Evolutionary conservation across 2,329 filamentous ascomycete genomes (phyloP).

Genomic region (Ophiostoma populinum): DNA sequence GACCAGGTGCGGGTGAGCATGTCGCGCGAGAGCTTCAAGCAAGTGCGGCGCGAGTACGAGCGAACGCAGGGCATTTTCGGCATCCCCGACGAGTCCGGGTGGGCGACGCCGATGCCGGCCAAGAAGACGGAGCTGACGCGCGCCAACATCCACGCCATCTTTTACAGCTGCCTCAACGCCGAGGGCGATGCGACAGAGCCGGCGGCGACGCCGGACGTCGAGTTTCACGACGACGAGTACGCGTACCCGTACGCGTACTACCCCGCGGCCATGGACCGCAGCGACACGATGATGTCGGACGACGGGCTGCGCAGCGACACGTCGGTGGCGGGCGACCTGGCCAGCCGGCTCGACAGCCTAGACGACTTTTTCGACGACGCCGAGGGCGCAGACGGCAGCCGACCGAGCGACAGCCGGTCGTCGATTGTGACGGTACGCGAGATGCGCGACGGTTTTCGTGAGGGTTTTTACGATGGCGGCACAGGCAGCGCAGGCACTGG

Average conservation of each 20-base stretch:
- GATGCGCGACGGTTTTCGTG: too few relatives aligned
- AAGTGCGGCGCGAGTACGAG: slow-evolving; percentile 85
- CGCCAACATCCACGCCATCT: slow-evolving; percentile 86
- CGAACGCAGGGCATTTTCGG: slow-evolving; percentile 88
- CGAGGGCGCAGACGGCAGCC: slow-evolving; percentile 44
- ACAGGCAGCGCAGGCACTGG: too few relatives aligned
- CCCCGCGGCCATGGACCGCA: slow-evolving; percentile 45
- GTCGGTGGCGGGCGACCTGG: slow-evolving; percentile 52
- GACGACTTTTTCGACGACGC: slow-evolving; percentile 70
- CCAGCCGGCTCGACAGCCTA: slow-evolving; percentile 60
- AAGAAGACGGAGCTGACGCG: slow-evolving; percentile 75
- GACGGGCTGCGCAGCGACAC: slow-evolving; percentile 48
- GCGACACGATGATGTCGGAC: slow-evolving; percentile 86
- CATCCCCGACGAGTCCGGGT: slow-evolving; percentile 87
- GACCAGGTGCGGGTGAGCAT: slow-evolving; percentile 97
- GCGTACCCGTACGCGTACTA: slow-evolving; percentile 70
- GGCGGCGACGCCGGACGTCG: slow-evolving; percentile 65
- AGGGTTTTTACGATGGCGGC: slow-evolving; percentile 88
- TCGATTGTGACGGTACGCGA: slow-evolving; percentile 37
- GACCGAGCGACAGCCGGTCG: slow-evolving; percentile 43
- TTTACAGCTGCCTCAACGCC: slow-evolving; percentile 71
- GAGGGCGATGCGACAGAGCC: slow-evolving; percentile 21
- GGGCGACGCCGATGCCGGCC: slow-evolving; percentile 88
- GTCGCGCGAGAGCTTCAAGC: slow-evolving; percentile 71
- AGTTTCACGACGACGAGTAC: slow-evolving; percentile 84